Conservation (phyloP, 345 rosid species). For the Abelmoschus esculentus region DNA sequence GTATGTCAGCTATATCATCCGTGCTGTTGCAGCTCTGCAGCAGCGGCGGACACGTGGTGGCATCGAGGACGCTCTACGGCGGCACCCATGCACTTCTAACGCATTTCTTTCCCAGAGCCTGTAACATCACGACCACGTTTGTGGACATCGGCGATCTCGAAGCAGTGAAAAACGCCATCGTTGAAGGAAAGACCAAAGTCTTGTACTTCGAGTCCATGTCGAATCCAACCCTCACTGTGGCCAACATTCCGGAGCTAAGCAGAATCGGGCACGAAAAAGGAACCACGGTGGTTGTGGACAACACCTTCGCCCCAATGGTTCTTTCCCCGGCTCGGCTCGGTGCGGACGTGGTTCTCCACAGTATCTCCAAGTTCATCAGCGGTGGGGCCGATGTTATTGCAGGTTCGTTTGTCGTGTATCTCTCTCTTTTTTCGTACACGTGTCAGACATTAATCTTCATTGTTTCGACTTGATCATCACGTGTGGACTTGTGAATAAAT, state of each 20-base stretch:
- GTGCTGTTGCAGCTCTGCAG: constrained; percentile 85
- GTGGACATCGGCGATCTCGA: constrained; percentile 58
- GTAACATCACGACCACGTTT: constrained; percentile 81
- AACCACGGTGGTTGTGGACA: constrained; percentile 72
- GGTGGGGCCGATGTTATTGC: constrained; percentile 97
- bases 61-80: constrained; percentile 67
- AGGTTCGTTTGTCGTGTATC: constrained; percentile 37
- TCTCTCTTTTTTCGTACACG: constrained; percentile 14
- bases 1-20: constrained; percentile 94
- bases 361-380: constrained; percentile 89
- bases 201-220: constrained; percentile 82
- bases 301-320: constrained; percentile 89
- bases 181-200: constrained; percentile 61
- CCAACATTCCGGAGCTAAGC: constrained; percentile 73
- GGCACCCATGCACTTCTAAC: constrained; percentile 88
- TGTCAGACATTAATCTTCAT: constrained; percentile 5
- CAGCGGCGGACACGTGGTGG: constrained; percentile 96
- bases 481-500: not conserved
- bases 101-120: constrained; percentile 72
- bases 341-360: constrained; percentile 88
- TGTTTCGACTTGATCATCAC: not conserved
- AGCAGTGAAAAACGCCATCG: constrained; percentile 50
- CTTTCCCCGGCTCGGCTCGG: constrained; percentile 86
- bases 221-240: constrained; percentile 76
- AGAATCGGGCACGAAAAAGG: constrained; percentile 77